Evolutionary conservation across 78 protist genomes (phyloP).

Genomic region (Chrysochromulina parva): DNA sequence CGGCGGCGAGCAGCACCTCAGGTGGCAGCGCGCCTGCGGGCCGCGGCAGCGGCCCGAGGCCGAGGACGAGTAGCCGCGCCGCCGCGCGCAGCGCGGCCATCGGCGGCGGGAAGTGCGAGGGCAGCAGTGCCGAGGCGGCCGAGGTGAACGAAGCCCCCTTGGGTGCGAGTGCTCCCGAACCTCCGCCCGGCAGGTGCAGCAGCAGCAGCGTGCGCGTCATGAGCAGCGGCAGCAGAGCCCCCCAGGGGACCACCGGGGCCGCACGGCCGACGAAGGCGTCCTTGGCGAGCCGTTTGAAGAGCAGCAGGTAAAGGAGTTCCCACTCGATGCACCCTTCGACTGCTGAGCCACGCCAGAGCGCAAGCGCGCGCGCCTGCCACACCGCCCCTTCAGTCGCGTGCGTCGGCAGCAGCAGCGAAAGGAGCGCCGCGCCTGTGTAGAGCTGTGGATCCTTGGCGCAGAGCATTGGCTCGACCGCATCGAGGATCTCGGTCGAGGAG

Average conservation of each 20-base stretch:
- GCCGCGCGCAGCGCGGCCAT: background rate
- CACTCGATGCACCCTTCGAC: too few species aligned
- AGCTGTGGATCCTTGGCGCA: background rate
- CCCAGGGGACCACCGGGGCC: too few species aligned
- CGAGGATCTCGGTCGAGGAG: background rate
- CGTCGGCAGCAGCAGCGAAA: too few species aligned
- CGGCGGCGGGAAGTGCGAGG: too few species aligned
- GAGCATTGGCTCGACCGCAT: constrained; percentile 1
- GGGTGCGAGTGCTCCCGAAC: background rate
- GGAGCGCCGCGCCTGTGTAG: too few species aligned
- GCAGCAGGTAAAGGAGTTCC: too few species aligned
- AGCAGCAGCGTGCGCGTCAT: background rate
- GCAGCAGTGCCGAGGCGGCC: background rate
- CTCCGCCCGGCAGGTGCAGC: background rate
- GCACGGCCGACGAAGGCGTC: too few species aligned
- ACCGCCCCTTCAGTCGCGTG: too few species aligned
- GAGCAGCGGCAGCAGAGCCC: background rate
- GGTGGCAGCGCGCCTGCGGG: background rate
- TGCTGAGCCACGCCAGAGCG: too few species aligned
- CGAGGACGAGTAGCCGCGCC: background rate
- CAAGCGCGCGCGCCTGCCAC: too few species aligned
- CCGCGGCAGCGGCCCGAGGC: background rate
- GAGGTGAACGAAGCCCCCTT: background rate
- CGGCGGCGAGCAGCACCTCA: background rate
- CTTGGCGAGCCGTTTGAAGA: too few species aligned